Evolutionary conservation across 2,329 filamentous ascomycete species (phyloP), one percentile per base, ranked within the genome.

Genomic region (Simplicillium sp.): DNA sequence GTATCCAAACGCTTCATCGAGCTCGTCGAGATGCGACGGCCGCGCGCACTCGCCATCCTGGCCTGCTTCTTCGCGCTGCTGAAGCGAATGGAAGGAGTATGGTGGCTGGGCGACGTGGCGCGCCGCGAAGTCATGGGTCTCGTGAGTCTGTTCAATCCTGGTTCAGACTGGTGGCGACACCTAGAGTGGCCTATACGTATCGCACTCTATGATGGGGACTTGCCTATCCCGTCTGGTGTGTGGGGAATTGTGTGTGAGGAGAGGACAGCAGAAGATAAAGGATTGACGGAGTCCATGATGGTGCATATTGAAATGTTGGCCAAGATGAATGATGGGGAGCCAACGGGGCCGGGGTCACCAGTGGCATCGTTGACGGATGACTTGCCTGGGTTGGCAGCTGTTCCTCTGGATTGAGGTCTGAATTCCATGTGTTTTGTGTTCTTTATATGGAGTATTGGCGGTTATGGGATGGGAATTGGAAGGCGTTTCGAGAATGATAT

Each of bases 41-140:
- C 79, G 2, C 73, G 79, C 11, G 77, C 79, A 2, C 64, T 84
- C 20, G 71, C 73, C 28, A 77, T 82, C 29, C 67, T 83, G 2
- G 79, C 78, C 7, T 79, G 75, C 54, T 84, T 82, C 55, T 82
- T 82, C 50, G 79, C 77, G 20, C 61, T 82, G 31, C 64, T 84
- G 36, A 80, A 80, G 52, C 70, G 70, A 29, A 65, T 82, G 46
- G 73, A 81, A 45, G 58, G 66, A 13, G 64, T 79, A 13, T 87
- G 82, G 82, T 87, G 82, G 82, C 62, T 85, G 20, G 70, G 77
- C 15, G 79, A 81, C 32, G 80, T 83, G 51, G 73, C 80, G 7
- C 70, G 73, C 13, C 71, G 77, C 41, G 77, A 86, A 50, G 75
- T 86, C 13, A 72, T 77, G 53, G 79, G 80, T 15, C 68, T 84